Evolutionary conservation across 2,329 filamentous ascomycete genomes (phyloP).

Genomic region (Ploettnerulaceae sp.): DNA sequence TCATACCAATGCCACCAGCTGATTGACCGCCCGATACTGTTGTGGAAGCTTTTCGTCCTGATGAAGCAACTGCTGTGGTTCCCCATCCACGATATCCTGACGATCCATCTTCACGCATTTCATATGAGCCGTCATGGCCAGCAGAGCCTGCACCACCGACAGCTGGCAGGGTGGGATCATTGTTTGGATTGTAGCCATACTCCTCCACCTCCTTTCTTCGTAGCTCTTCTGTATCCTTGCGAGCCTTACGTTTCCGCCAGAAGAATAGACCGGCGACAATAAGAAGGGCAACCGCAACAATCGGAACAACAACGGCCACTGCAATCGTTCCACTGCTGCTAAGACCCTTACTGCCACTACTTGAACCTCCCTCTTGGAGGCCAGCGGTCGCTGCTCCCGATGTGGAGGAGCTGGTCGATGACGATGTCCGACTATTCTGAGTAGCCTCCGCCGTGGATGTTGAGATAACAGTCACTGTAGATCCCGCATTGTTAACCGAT

Average conservation of each 20-base stretch:
- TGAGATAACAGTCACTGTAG: constrained; percentile 15
- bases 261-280: constrained; percentile 73
- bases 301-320: constrained; percentile 89
- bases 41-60: constrained; percentile 79
- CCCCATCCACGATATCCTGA: constrained; percentile 95
- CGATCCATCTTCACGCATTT: constrained; percentile 73
- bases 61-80: constrained; percentile 63
- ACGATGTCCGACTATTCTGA: not conserved
- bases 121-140: constrained; percentile 51
- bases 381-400: constrained; percentile 28
- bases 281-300: constrained; percentile 78
- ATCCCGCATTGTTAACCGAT: constrained; percentile 13
- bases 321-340: constrained; percentile 69
- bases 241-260: constrained; percentile 84
- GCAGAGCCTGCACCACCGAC: constrained; percentile 39
- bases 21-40: constrained; percentile 72
- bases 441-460: constrained; percentile 20
- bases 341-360: constrained; percentile 36
- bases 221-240: constrained; percentile 79
- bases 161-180: constrained; percentile 73
- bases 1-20: constrained; percentile 49
- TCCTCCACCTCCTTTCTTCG: constrained; percentile 95
- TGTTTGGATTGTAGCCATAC: constrained; percentile 96
- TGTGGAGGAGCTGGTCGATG: constrained; percentile 12
- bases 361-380: constrained; percentile 8